Evolutionary conservation across 768 basidiomycete species (phyloP), one percentile per base, ranked within the genome.

Genomic region (Leccinum ochraceum): DNA sequence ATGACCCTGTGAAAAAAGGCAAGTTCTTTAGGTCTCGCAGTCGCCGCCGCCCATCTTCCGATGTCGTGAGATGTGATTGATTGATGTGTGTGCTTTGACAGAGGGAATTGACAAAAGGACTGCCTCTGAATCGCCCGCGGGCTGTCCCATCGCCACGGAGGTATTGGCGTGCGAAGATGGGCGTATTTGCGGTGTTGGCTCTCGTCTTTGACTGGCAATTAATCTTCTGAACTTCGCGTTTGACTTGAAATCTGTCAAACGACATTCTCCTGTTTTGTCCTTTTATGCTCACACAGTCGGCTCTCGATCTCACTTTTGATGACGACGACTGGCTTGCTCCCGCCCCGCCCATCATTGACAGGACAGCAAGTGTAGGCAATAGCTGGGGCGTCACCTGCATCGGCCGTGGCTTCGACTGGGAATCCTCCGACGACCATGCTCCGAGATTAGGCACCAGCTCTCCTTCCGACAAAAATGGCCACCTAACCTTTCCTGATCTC

Each of bases 331-430:
- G 89, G 89, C 79, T 81, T 61, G 67, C 81, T 28, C 78, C 84
- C 46, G 76, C 79, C 39, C 78, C 81, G 32, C 72, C 80, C 4
- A 74, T 80, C 30, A 79, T 87, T 20, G 85, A 86, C 74, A 79
- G 83, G 60, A 77, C 87, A 7, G 81, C 88, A 44, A 89, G 87
- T 60, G 85, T 88, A 56, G 84, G 86, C 34, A 84, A 85, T 62
- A 92, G 90, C 74, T 94, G 90, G 89, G 88, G 88, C 7, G 90
- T 94, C 62, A 93, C 92, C 20, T 90, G 85, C 39, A 87, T 93
- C 52, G 92, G 92, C 11, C 84, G 89, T 52, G 92, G 92, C 17
- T 92, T 91, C 69, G 80, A 90, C 73, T 92, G 91, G 89, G 80
- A 80, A 58, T 75, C 80, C 60, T 76, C 74, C 54, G 72, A 75